Evolutionary conservation across 495 filamentous ascomycete genomes (phyloP), one percentile per base, ranked within the genome.

Genomic region (Penicillium bovifimosum): DNA sequence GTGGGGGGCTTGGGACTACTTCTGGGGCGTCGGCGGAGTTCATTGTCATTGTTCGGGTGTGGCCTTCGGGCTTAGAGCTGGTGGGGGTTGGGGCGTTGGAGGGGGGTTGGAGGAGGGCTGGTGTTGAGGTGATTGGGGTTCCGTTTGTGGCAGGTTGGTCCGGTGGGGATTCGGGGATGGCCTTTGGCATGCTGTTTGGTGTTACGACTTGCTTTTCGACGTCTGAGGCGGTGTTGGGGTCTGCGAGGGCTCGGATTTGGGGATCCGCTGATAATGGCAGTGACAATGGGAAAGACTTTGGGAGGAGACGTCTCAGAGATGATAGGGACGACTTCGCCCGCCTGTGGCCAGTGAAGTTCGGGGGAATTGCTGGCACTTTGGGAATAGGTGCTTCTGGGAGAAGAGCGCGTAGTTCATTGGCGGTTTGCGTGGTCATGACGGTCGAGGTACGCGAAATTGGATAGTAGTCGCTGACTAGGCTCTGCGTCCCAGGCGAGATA

Each of bases 11-110:
- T 26, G 29, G 48, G 10, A 74, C 67, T 32, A 74, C 67, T 52
- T 72, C 70, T 9, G 73, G 73, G 3, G 70, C 71, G 9, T 74
- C 66, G 36, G 66, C 67, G 4, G 69, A 74, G 59, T 62, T 71
- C 56, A 63, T 70, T 24, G 69, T 72, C 58, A 65, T 64, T 45
- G 68, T 66, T 41, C 71, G 63, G 18, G 34, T 41, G 28, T 58
- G 51, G 13, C 50, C 50, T 10, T 56, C 54, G 17, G 24, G 29
- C 34, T 41, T 58, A 0, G 33, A 3, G 3, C 36, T 13, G 29
- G 27, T 9, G 13, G 39, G 39, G 29, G 27, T 13, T 16, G 39
- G 39, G 2, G 48, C 20, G 31, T 47, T 43, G 20, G 40, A 11
- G 14, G 49, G 17, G 9, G 33, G 20, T 50, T 51, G 38, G 9